Percentiles rank a stretch among this genome's conserved stretches.
Evolutionary conservation across 1,139 yeast species (phyloP).

Genomic region (Barnettozyma hawaiiensis): DNA sequence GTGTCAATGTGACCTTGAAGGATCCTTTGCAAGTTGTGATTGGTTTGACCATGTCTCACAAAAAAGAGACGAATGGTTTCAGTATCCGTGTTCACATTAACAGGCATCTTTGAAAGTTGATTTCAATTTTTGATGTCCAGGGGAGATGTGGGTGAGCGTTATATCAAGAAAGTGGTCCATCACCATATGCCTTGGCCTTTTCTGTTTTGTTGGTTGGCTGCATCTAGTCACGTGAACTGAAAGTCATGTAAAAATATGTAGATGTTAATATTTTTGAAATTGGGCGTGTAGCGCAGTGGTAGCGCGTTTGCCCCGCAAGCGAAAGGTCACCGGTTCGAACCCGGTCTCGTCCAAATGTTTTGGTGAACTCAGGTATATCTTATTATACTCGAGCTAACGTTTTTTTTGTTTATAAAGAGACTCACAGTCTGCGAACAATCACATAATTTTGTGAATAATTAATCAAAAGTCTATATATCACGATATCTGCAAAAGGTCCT

Average conservation of each 20-base stretch:
- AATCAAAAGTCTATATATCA: too few species aligned
- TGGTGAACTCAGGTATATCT: too few species aligned
- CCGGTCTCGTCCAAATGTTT: constrained; percentile 18
- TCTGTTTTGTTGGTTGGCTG: not conserved
- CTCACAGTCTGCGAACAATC: too few species aligned
- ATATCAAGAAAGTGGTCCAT: not conserved
- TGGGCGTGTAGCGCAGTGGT: constrained; percentile 20
- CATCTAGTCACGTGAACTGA: not conserved
- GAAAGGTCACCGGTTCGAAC: constrained; percentile 18
- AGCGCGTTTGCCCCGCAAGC: constrained; percentile 19
- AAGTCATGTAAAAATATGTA: not conserved
- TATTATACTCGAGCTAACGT: too few species aligned
- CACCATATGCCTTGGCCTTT: not conserved
- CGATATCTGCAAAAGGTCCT: too few species aligned
- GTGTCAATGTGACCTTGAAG: constrained; percentile 71
- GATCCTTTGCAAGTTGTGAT: constrained; percentile 57
- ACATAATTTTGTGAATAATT: too few species aligned
- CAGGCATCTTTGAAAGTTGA: constrained; percentile 6
- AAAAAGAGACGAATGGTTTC: constrained; percentile 48
- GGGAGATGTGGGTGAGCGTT: not conserved
- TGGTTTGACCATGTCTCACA: constrained; percentile 79
- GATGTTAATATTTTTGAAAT: not conserved
- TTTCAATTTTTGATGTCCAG: not conserved
- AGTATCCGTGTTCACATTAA: constrained; percentile 28
- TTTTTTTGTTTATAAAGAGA: too few species aligned